Percentiles rank a stretch among this genome's conserved stretches.
Conservation (phyloP, 225 moss, liverwort and hornwort species). For the Pseudisothecium myosuroides region DNA sequence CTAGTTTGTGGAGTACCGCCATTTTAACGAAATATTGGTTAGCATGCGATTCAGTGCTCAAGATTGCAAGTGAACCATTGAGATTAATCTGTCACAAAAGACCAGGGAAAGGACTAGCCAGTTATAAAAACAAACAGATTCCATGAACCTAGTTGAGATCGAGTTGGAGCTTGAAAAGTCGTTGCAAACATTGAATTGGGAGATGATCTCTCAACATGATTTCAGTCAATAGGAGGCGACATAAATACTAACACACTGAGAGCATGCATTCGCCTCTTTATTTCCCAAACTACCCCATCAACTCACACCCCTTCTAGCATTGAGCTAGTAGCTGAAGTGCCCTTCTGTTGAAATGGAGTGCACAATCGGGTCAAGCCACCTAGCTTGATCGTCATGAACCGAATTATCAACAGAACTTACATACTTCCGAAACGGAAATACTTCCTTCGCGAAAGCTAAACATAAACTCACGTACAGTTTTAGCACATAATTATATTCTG, state of each 20-base stretch:
- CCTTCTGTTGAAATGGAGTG: not conserved
- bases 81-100: not conserved
- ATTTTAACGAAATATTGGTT: too few relatives aligned
- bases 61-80: not conserved
- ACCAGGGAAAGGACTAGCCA: not conserved
- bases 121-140: not conserved
- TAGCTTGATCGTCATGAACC: not conserved
- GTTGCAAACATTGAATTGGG: not conserved
- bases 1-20: too few relatives aligned
- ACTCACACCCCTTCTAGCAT: not conserved
- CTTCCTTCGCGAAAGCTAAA: not conserved
- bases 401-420: not conserved
- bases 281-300: not conserved
- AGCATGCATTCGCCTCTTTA: not conserved
- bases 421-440: not conserved
- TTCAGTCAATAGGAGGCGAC: not conserved
- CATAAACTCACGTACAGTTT: not conserved
- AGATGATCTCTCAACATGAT: not conserved
- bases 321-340: not conserved
- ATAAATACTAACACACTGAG: not conserved
- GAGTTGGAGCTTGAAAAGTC: not conserved
- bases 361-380: not conserved
- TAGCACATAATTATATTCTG: not conserved
- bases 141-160: not conserved
- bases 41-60: too few relatives aligned